These are phyloP conservation scores for Pisolithus sp. DNA, from an alignment of 768 basidiomycete species.

Conservation along the genomic window DNA sequence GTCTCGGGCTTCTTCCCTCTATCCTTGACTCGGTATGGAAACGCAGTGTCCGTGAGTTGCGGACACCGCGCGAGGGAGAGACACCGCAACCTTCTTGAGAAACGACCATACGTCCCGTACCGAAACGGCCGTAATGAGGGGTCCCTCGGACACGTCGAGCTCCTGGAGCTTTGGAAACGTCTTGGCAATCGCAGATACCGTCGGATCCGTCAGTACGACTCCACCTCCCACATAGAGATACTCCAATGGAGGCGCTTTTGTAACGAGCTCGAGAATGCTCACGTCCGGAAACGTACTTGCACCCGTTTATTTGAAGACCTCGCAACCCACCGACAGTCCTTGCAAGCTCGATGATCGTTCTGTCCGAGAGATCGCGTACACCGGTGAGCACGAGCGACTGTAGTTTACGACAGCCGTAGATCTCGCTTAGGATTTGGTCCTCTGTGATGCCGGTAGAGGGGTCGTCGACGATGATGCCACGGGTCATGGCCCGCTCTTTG, in stretches of 20 bases:
- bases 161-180: constrained; percentile 74
- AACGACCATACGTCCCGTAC: constrained; percentile 79
- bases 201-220: constrained; percentile 50
- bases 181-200: constrained; percentile 65
- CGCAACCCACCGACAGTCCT: constrained; percentile 58
- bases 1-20: constrained; percentile 19
- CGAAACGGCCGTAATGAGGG: constrained; percentile 58
- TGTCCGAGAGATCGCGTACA: constrained; percentile 62
- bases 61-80: constrained; percentile 75
- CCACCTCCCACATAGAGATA: constrained; percentile 72
- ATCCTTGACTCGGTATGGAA: constrained; percentile 48
- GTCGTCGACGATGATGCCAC: constrained; percentile 51
- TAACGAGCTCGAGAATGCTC: constrained; percentile 67
- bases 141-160: constrained; percentile 70
- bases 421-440: constrained; percentile 49
- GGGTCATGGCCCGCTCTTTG: constrained; percentile 53
- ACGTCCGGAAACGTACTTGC: constrained; percentile 70
- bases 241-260: constrained; percentile 59
- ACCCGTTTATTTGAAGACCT: constrained; percentile 71
- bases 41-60: constrained; percentile 70
- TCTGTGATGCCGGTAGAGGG: constrained; percentile 42
- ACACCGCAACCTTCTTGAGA: constrained; percentile 69
- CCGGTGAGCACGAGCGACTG: constrained; percentile 65
- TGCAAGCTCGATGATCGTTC: constrained; percentile 59
- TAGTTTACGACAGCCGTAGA: constrained; percentile 57